Evolutionary conservation across 2,329 filamentous ascomycete species (phyloP).

Genomic region (Nigrospora sphaerica): DNA sequence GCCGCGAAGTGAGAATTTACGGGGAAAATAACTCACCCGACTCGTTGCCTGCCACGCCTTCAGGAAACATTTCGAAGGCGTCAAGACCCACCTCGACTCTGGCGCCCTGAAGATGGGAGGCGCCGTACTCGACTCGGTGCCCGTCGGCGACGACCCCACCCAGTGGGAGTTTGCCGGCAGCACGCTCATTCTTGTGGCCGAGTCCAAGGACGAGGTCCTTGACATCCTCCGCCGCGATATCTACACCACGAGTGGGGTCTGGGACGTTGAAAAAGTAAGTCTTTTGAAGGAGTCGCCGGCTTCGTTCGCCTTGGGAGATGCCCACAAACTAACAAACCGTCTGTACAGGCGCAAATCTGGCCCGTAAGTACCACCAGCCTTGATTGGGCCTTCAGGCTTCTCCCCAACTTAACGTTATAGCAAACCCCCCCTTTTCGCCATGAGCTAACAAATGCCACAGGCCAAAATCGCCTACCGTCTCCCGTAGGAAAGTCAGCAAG

Average conservation of each 20-base stretch:
- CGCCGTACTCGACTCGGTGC: constrained; percentile 59
- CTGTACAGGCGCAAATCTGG: constrained; percentile 38
- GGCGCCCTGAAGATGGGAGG: constrained; percentile 62
- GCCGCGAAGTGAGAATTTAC: too few relatives aligned
- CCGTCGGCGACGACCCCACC: constrained; percentile 49
- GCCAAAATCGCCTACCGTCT: constrained; percentile 35
- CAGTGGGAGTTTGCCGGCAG: constrained; percentile 68
- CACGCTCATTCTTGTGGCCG: constrained; percentile 59
- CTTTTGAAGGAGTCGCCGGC: background rate
- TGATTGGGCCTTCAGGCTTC: too few relatives aligned
- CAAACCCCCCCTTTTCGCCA: background rate
- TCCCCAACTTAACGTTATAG: too few relatives aligned
- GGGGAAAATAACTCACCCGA: too few relatives aligned
- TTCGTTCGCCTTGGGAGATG: too few relatives aligned
- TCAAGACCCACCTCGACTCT: constrained; percentile 43
- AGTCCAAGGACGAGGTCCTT: constrained; percentile 62
- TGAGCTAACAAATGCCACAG: constrained; percentile 3
- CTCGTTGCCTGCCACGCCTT: background rate
- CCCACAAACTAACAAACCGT: background rate
- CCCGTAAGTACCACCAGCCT: constrained; percentile 24
- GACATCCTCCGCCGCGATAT: constrained; percentile 63
- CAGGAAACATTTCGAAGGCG: constrained; percentile 47
- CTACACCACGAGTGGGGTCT: constrained; percentile 66
- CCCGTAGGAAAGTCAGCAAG: constrained; percentile 9
- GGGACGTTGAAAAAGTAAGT: constrained; percentile 66